phyloP scores from a whole-genome alignment of 1,284 basidiomycete genomes.

The Papiliotrema laurentii region DNA sequence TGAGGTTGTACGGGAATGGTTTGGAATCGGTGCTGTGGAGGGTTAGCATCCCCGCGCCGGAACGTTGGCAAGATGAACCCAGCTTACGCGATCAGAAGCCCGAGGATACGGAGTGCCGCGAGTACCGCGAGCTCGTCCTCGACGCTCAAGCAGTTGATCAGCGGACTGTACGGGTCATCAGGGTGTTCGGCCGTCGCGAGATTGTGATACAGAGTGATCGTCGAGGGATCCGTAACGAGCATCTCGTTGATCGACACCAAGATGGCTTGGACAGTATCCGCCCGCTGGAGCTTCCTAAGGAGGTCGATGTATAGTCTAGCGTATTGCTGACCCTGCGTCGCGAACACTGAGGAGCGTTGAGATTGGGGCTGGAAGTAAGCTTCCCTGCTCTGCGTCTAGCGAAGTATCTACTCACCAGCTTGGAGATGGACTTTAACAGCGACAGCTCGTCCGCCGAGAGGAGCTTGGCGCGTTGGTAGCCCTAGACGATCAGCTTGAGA shows the following conservation, averaged over 20 bases:
- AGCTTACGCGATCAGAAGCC: conserved; percentile 69
- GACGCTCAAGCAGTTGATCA: conserved; percentile 67
- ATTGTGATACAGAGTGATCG: conserved; percentile 60
- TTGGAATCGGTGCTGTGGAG: conserved; percentile 40
- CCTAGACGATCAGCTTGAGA: conserved; percentile 50
- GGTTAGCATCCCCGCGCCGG: not conserved
- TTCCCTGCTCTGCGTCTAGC: too few species aligned
- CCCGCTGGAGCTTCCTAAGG: conserved; percentile 84
- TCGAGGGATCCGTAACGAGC: conserved; percentile 49
- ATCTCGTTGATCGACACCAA: conserved; percentile 89
- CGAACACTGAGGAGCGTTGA: conserved; percentile 67
- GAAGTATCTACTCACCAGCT: conserved; percentile 51
- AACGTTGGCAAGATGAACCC: not conserved
- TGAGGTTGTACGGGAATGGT: conserved; percentile 54
- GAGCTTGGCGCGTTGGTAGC: conserved; percentile 90
- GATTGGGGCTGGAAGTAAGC: conserved; percentile 54
- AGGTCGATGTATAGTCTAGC: conserved; percentile 85
- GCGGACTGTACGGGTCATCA: conserved; percentile 28
- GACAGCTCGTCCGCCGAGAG: conserved; percentile 82
- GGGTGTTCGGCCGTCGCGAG: conserved; percentile 50
- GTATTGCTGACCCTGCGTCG: conserved; percentile 75
- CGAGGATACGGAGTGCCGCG: conserved; percentile 82
- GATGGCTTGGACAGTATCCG: conserved; percentile 91
- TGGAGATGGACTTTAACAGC: conserved; percentile 85
- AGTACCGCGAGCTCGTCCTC: conserved; percentile 91